Base-by-base conservation (phyloP, 768 basidiomycete genomes). In the Suillus sp. region DNA sequence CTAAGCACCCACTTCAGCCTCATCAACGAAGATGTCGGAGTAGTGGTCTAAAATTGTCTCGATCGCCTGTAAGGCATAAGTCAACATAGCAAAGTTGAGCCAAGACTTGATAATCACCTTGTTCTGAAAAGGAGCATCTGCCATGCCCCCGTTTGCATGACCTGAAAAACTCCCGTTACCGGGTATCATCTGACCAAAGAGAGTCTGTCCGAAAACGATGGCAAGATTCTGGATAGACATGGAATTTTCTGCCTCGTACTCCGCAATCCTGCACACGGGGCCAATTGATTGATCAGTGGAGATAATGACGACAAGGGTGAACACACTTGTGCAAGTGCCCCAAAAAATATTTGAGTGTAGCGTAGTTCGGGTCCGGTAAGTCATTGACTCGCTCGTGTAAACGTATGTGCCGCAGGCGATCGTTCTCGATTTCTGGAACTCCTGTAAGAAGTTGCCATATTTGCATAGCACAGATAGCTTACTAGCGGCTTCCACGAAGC, bases 351-450 rank as follows among this genome's bases (percentile, higher is more conserved):
- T 99, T 98, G 58, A 99, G 81, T 1, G 96, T 96, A 1, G 97
- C 93, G 71, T 99, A 99, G 76, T 99, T 98, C n/a, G 97, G 86
- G 77, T 99, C 97, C 14, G 97, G 96, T 60, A 99, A 83, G 67
- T 98, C 96, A 70, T 99, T 99, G 53, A 99, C 95, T 53, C 95
- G 88, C 72, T 99, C 97, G 71, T 99, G 97, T 59, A 99, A 79
- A 57, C 96, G 87, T 66, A 99, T 99, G 70, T 99, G 96, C 64
- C 96, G 86, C 67, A 99, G 79, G 58, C 96, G 87, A 68, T 97
- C 96, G 71, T 96, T 97, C 61, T 99, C 97, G 66, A 92, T 92
- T 72, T 88, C 91, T 95, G 68, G 18, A 60, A 51, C 53, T 3
- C 40, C 32, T 58, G 35, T 47, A 27, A 22, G 55, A 51, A 35